phyloP scores from a whole-genome alignment of 306 rosid species.

The Lupinus albus region DNA sequence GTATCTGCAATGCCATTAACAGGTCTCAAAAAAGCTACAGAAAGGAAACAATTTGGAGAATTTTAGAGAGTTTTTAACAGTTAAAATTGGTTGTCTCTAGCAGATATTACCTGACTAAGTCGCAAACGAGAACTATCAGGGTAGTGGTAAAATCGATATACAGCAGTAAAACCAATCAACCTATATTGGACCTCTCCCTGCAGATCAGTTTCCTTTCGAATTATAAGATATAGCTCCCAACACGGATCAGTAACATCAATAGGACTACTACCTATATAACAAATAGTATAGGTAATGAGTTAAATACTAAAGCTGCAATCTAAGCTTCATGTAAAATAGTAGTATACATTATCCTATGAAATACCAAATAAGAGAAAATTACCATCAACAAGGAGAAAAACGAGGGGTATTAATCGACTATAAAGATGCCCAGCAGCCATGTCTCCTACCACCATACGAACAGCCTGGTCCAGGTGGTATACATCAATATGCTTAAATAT shows the following conservation, averaged over 20 bases:
- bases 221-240: conserved; percentile 84
- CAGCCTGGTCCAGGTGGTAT: conserved; percentile 56
- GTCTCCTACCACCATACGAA: conserved; percentile 75
- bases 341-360: neutral
- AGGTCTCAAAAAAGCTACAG: conserved; percentile 28
- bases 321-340: conserved; percentile 1
- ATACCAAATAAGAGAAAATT: conserved; percentile 26
- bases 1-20: conserved; percentile 60
- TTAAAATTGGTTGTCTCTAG: conserved; percentile 13
- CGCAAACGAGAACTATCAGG: conserved; percentile 79
- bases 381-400: conserved; percentile 95
- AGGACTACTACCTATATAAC: conserved; percentile 78
- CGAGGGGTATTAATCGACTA: conserved; percentile 78
- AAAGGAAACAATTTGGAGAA: conserved; percentile 2
- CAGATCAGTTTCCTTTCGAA: conserved; percentile 59
- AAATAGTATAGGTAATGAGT: conserved; percentile 12
- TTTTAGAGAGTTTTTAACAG: neutral
- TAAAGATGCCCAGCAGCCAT: conserved; percentile 80
- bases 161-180: conserved; percentile 81
- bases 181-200: conserved; percentile 51
- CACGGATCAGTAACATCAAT: conserved; percentile 78
- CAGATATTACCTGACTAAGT: conserved; percentile 66
- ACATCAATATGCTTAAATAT: conserved; percentile 32
- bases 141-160: conserved; percentile 90
- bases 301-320: conserved; percentile 18